These are phyloP conservation scores for Botrytis deweyae DNA, from an alignment of 2,329 filamentous ascomycete genomes.

Conservation along the genomic window DNA sequence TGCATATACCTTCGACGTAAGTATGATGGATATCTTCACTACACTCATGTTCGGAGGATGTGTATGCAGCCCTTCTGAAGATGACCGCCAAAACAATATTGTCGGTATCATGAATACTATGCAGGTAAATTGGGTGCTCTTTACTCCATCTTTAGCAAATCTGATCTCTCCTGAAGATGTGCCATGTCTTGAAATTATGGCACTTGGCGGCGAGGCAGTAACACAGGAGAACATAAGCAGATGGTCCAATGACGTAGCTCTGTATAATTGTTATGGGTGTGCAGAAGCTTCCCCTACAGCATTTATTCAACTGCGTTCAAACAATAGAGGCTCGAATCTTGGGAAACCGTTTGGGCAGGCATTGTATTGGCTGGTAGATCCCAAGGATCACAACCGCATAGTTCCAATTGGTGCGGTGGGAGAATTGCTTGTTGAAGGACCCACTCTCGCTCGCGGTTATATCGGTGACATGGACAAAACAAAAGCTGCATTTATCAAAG, in stretches of 20 bases:
- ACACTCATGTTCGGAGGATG: slow-evolving; percentile 29
- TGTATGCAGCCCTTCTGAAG: slow-evolving; percentile 32
- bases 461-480: slow-evolving; percentile 43
- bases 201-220: slow-evolving; percentile 28
- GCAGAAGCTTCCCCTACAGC: slow-evolving; percentile 8
- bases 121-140: slow-evolving; percentile 25
- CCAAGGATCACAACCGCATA: slow-evolving; percentile 41
- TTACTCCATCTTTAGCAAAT: slow-evolving; percentile 30
- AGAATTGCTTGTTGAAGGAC: slow-evolving; percentile 44
- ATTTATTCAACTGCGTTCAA: slow-evolving; percentile 12
- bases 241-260: slow-evolving; percentile 35
- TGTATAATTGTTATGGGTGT: slow-evolving; percentile 18
- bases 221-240: slow-evolving; percentile 33
- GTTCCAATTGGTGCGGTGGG: slow-evolving; percentile 40
- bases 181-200: slow-evolving; percentile 31
- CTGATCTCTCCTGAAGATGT: slow-evolving; percentile 40
- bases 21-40: slow-evolving; percentile 28
- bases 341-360: slow-evolving; percentile 5
- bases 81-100: slow-evolving; percentile 28
- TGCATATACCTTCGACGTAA: slow-evolving; percentile 30
- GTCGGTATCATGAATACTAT: slow-evolving; percentile 24
- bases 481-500: slow-evolving; percentile 39
- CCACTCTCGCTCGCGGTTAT: slow-evolving; percentile 43
- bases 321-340: slow-evolving; percentile 9
- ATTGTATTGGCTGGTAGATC: slow-evolving; percentile 43